Evolutionary conservation across 2,329 filamentous ascomycete species (phyloP), one percentile per base, ranked within the genome.

Genomic region (Pezicula carpinea): DNA sequence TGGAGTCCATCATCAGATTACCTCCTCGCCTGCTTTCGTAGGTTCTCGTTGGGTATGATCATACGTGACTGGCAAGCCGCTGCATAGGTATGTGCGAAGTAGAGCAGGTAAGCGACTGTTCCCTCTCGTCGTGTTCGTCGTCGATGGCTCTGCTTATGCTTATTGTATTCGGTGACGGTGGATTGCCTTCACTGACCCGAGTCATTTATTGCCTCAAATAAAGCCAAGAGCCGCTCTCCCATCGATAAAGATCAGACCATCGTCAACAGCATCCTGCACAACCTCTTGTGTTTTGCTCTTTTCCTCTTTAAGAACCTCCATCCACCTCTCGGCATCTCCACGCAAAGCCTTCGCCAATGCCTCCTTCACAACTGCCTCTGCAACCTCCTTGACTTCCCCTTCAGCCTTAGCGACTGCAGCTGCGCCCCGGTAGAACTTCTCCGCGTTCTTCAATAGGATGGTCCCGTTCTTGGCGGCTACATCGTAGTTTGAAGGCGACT

Each of bases 401-500:
- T 63, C 57, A 49, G 62, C 63, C n/a, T 52, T 53, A 0, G 69
- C 61, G 1, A 71, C 50, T 58, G 50, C 43, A 54, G 56, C 40
- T 6, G 75, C 77, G 33, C 78, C 77, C 17, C 74, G 71, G 55
- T 79, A 82, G 56, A 77, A 82, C 5, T 73, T 77, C 51, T 74
- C 72, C 1, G 79, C 76, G 53, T 82, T 82, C 46, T 71, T 72
- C 32, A 78, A 58, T 11, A 82, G 62, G 3, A 69, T 74, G 5
- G 64, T 54, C 4, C 63, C 66, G 55, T 76, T 74, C 40, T 69
- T 69, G 21, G 64, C 59, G 4, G 73, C 69, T 40, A 69, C 55
- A 4, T 63, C 56, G 42, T 73, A 67, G 19, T 66, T 64, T 57
- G 60, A 69, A 1, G 74, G 70, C 3, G 69, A 54, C 32, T 67